Base-by-base conservation (phyloP, 1,284 basidiomycete species). In the Sphagnurus paluster region DNA sequence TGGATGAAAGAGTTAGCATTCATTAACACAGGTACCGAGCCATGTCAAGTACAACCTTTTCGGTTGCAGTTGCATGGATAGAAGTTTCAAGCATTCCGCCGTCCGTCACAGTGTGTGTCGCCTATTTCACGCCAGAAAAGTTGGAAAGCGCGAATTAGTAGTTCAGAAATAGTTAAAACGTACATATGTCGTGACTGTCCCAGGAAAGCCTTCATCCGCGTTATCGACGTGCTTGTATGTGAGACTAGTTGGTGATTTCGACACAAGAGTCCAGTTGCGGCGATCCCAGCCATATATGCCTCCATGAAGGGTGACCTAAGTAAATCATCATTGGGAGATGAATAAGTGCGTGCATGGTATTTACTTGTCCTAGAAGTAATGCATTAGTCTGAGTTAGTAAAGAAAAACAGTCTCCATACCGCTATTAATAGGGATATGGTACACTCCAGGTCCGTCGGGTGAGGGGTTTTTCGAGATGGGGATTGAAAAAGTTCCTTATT, bases 181-280 rank as follows among this genome's bases (percentile, higher is more conserved):
- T 42, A 77, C 76, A 44, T 62, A 70, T 17, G 69, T 74, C 3
- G 65, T 70, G 7, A 80, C 77, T 24, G 56, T 71, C 16, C 79
- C 79, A 1, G 79, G 79, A 53, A 80, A 80, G 3, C 76, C 77
- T 58, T 80, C 75, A 49, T 77, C 71, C 2, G 70, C 78, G 19
- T 58, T 48, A 53, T 82, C 79, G 26, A 78, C 37, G 52, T 79
- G 77, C 45, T 66, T 65, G 55, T 75, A 80, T 0, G 72, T 76
- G 9, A 82, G 74, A 41, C 72, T 75, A 0, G 67, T 74, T 7
- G 62, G 49, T 1, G 68, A 66, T 42, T 62, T 66, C 2, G 64
- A 56, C 7, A 70, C 64, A n/a, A 79, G 53, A 2, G 73, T 79
- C 78, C 78, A 82, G 58, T 74, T 75, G 9, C 74, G 70, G n/a